phyloP scores from a whole-genome alignment of 2,329 filamentous ascomycete genomes.

The Sporothrix brasiliensis region DNA sequence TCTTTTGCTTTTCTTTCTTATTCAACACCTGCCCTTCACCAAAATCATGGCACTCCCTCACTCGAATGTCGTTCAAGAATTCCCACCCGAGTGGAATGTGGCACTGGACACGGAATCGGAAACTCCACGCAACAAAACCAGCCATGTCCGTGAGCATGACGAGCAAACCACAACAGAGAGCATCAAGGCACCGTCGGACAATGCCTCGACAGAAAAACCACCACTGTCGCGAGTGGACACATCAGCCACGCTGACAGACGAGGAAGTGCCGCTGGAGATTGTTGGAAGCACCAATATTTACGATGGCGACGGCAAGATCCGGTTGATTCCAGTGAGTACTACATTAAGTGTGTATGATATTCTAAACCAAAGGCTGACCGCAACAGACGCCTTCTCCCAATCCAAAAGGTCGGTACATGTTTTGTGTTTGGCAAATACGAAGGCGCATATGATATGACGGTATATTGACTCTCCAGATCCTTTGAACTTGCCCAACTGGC shows the following conservation, averaged over 20 bases:
- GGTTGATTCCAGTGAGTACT: conserved; percentile 32
- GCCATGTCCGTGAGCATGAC: background rate
- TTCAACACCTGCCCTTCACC: background rate
- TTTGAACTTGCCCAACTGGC: conserved; percentile 42
- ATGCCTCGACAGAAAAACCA: conserved; percentile 19
- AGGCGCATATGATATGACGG: too few relatives aligned
- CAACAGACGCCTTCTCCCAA: conserved; percentile 32
- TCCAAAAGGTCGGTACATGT: conserved; percentile 27
- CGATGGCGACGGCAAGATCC: conserved; percentile 28
- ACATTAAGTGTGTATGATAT: too few relatives aligned
- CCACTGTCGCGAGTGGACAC: background rate
- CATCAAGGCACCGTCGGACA: conserved; percentile 17
- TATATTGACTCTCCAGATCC: conserved; percentile 36
- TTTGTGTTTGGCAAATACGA: background rate
- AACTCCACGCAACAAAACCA: background rate
- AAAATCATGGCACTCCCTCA: background rate
- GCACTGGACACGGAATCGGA: background rate
- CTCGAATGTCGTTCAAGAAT: conserved; percentile 11
- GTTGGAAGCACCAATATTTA: conserved; percentile 34
- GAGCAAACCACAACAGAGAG: background rate
- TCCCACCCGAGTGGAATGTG: conserved; percentile 7
- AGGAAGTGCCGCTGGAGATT: conserved; percentile 21
- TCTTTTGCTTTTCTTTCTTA: background rate
- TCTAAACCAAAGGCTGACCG: background rate
- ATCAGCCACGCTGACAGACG: conserved; percentile 3